These are phyloP conservation scores for Saturnispora ahearnii DNA, from an alignment of 805 yeast genomes.

Conservation along the genomic window DNA sequence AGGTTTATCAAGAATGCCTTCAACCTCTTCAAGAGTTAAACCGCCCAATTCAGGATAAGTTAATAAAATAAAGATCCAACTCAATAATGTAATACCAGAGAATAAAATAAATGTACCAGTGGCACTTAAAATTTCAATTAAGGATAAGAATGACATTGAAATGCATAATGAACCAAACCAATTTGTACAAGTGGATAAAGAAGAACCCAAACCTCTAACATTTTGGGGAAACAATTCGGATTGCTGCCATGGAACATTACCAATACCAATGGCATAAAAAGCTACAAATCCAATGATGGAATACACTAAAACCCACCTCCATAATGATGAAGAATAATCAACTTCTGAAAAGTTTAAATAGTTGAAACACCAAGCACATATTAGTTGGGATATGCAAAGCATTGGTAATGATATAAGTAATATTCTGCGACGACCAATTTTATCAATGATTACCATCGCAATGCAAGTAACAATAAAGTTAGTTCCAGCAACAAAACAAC, in stretches of 20 bases:
- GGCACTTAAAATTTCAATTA: constrained; percentile 88
- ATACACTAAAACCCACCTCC: constrained; percentile 83
- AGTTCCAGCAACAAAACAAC: constrained; percentile 88
- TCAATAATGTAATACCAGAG: constrained; percentile 68
- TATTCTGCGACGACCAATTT: constrained; percentile 79
- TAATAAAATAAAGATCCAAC: constrained; percentile 68
- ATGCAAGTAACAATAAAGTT: constrained; percentile 80
- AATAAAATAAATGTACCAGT: constrained; percentile 89
- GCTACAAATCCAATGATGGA: constrained; percentile 85
- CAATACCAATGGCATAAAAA: constrained; percentile 87
- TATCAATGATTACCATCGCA: constrained; percentile 81
- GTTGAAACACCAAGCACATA: constrained; percentile 78
- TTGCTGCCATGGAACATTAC: constrained; percentile 98
- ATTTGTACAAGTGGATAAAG: constrained; percentile 84
- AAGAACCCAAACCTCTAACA: constrained; percentile 86
- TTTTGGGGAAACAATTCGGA: constrained; percentile 89
- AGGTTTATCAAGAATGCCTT: constrained; percentile 41
- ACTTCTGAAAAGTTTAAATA: constrained; percentile 49
- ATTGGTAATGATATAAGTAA: constrained; percentile 72
- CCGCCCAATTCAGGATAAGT: constrained; percentile 90
- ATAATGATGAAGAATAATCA: constrained; percentile 48
- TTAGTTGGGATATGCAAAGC: constrained; percentile 64
- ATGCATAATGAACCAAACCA: constrained; percentile 93
- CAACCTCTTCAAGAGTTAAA: constrained; percentile 85
- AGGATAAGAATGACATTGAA: constrained; percentile 85